phyloP scores from a whole-genome alignment of 2,329 filamentous ascomycete species.

The Ambrosiella xylebori region DNA sequence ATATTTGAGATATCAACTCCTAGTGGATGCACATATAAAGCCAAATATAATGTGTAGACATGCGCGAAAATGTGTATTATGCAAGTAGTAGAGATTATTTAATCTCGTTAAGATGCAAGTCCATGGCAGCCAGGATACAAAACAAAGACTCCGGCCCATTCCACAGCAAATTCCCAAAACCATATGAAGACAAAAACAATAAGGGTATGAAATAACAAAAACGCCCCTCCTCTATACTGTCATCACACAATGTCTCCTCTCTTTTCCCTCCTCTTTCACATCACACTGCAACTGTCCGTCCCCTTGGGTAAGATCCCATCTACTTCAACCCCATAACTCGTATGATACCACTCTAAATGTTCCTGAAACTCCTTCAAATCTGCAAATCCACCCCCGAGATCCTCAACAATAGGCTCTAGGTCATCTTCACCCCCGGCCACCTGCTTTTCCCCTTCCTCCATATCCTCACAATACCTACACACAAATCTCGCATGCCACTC shows the following conservation, averaged over 20 bases:
- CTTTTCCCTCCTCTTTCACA: slow-evolving; percentile 21
- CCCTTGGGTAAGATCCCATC: slow-evolving; percentile 22
- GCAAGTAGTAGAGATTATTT: neutral
- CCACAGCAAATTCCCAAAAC: neutral
- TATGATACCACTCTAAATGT: slow-evolving; percentile 41
- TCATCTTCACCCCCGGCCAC: slow-evolving; percentile 27
- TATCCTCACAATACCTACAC: slow-evolving; percentile 41
- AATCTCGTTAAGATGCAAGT: neutral
- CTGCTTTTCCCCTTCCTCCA: slow-evolving; percentile 26
- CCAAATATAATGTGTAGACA: neutral
- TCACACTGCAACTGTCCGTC: slow-evolving; percentile 27
- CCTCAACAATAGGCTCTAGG: slow-evolving; percentile 32
- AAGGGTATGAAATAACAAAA: neutral
- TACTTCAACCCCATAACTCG: slow-evolving; percentile 15
- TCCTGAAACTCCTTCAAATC: slow-evolving; percentile 32
- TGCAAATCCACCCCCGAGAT: slow-evolving; percentile 31
- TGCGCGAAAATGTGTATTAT: neutral
- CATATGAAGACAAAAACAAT: slow-evolving; percentile 4
- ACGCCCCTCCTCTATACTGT: neutral
- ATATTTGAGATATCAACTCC: neutral
- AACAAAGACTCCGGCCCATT: slow-evolving; percentile 10
- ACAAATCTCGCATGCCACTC: slow-evolving; percentile 35
- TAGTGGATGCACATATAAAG: neutral
- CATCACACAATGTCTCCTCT: neutral
- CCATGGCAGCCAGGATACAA: neutral